Conservation (phyloP, 108 stramenopile species). For the Nitzschia putrida region DNA sequence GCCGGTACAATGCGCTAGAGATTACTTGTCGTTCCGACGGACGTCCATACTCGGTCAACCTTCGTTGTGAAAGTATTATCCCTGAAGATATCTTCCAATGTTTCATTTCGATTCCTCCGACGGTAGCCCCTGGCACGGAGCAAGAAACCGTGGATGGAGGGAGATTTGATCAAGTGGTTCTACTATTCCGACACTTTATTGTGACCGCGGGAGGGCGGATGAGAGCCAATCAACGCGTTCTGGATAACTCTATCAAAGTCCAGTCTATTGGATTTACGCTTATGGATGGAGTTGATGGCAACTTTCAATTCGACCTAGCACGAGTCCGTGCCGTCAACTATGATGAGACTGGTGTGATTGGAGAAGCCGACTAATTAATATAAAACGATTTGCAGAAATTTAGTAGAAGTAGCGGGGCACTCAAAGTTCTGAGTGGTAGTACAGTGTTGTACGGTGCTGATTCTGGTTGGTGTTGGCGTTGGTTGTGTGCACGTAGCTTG, state of each 20-base stretch:
- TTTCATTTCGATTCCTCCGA: conserved; percentile 53
- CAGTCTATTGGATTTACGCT: conserved; percentile 78
- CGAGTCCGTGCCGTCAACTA: conserved; percentile 76
- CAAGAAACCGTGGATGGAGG: conserved; percentile 29
- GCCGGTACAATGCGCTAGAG: conserved; percentile 75
- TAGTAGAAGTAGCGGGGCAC: background rate
- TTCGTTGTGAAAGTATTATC: conserved; percentile 70
- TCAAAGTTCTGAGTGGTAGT: background rate
- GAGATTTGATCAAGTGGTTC: conserved; percentile 41
- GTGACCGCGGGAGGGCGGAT: conserved; percentile 65
- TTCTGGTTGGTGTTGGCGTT: too few species aligned
- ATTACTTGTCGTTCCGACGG: conserved; percentile 80
- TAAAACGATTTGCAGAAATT: background rate
- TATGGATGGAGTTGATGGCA: conserved; percentile 81
- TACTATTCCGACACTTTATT: conserved; percentile 69
- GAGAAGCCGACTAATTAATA: conserved; percentile 19
- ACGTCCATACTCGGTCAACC: conserved; percentile 72
- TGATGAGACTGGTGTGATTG: conserved; percentile 43
- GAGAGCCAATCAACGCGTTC: conserved; percentile 55
- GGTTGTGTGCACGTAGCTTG: too few species aligned
- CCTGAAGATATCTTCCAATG: conserved; percentile 83
- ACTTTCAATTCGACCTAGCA: conserved; percentile 78
- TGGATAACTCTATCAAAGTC: conserved; percentile 64
- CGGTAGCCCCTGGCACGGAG: conserved; percentile 6
- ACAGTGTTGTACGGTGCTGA: background rate